phyloP scores from a whole-genome alignment of 202 grass and related monocot species.

The Thinopyrum obtusiflorum region DNA sequence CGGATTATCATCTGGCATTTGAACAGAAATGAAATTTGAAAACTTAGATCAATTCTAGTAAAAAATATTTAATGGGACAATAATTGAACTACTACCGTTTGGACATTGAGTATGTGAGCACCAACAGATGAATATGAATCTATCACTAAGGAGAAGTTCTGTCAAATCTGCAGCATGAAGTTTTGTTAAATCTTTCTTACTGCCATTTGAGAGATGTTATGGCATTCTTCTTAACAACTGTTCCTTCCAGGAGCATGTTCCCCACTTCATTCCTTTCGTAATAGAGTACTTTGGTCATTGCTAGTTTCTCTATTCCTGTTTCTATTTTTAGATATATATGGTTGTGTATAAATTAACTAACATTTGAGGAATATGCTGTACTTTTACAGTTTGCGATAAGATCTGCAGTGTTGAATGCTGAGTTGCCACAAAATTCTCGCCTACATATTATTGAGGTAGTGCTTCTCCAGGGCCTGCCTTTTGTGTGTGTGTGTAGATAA shows the following conservation, averaged over 20 bases:
- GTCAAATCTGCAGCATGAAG: not conserved
- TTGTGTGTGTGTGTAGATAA: not conserved
- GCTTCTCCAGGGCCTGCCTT: constrained; percentile 2
- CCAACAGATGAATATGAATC: not conserved
- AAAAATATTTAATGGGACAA: not conserved
- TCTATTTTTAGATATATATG: constrained; percentile 22
- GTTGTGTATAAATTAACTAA: not conserved
- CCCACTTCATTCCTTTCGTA: constrained; percentile 11
- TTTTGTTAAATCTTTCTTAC: not conserved
- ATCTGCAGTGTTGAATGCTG: constrained; percentile 92
- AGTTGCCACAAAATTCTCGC: constrained; percentile 98
- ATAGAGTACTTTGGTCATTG: not conserved
- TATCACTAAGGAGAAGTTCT: not conserved
- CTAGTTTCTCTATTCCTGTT: constrained; percentile 15
- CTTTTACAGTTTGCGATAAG: constrained; percentile 80
- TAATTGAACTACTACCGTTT: not conserved
- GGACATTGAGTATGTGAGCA: not conserved
- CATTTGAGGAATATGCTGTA: not conserved
- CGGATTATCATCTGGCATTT: not conserved
- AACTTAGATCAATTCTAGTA: not conserved
- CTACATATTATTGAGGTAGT: constrained; percentile 94
- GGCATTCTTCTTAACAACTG: not conserved
- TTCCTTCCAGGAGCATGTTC: not conserved
- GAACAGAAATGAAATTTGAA: not conserved
- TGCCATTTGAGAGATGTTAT: constrained; percentile 23